Conservation (phyloP, 2,329 filamentous ascomycete genomes). For the Chrysoporthe austroafricana region DNA sequence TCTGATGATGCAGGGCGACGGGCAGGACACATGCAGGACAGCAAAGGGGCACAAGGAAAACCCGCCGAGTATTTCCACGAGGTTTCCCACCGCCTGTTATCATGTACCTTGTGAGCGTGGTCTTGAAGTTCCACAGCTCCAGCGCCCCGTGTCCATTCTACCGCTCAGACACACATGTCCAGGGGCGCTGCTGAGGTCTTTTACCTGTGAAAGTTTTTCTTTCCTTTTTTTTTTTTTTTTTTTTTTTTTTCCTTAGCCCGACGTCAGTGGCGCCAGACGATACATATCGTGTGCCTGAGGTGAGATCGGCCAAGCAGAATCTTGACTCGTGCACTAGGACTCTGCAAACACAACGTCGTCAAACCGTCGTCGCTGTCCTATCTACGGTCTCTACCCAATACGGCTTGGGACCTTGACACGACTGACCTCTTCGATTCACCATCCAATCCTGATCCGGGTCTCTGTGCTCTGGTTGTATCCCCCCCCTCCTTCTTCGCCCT, state of each 20-base stretch:
- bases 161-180: neutral
- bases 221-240: no score
- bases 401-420: no score
- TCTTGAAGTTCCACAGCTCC: neutral
- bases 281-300: neutral
- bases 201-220: neutral
- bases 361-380: neutral
- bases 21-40: neutral
- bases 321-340: neutral
- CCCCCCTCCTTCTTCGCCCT: no score
- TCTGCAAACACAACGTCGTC: neutral
- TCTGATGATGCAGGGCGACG: neutral
- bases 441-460: no score
- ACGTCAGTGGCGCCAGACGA: slow-evolving; percentile 4
- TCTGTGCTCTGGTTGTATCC: no score
- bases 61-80: slow-evolving; percentile 19
- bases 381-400: neutral
- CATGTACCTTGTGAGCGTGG: neutral
- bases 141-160: neutral
- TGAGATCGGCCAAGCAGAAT: slow-evolving; percentile 2
- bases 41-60: neutral
- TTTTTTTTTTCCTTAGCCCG: neutral
- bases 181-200: neutral
- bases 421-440: no score
- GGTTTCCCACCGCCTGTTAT: neutral